Evolutionary conservation across 2,329 filamentous ascomycete genomes (phyloP), one percentile per base, ranked within the genome.

Genomic region (Chrysoporthe deuterocubensis): DNA sequence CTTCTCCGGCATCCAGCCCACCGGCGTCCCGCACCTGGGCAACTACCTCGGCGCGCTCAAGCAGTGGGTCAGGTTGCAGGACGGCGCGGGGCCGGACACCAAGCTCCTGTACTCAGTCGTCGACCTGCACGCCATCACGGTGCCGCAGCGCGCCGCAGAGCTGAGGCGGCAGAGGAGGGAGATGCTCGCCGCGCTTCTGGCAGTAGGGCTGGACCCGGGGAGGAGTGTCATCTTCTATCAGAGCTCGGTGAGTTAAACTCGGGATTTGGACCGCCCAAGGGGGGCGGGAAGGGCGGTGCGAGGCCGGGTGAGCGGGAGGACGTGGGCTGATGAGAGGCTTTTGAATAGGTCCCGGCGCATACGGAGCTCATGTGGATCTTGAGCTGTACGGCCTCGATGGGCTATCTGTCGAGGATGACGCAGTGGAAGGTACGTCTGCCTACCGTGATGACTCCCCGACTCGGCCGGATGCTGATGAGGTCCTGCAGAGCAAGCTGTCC

Each of bases 1-100:
- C 74, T 97, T 99, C 83, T 98, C 96, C 3, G 96, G 94, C 64
- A 99, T 99, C 73, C 96, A 99, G 79, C 96, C 96, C 21, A 99
- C 96, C 0, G 96, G 95, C 46, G 86, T 96, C 34, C 96, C 96
- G 16, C 96, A 99, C 78, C 82, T 99, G 42, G 96, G 96, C 66
- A 99, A 99, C 81, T 99, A 97, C 79, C 86, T 97, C 13, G 96
- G 96, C 37, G 96, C 96, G 18, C 82, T 99, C 66, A 87, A 89
- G 62, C 89, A 93, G 83, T 99, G 96, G 96, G 91, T 92, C 59
- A 84, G 85, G 69, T 83, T 97, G 8, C 95, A 99, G 72, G 82
- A 93, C 69, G 81, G 85, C 48, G 83, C 88, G 0, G 71, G 81
- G 0, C 76, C 83, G 2, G 81, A 81, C 4, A 87, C 89, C 13